phyloP scores from a whole-genome alignment of 2,329 filamentous ascomycete genomes.

The Aspergillus proliferans region DNA sequence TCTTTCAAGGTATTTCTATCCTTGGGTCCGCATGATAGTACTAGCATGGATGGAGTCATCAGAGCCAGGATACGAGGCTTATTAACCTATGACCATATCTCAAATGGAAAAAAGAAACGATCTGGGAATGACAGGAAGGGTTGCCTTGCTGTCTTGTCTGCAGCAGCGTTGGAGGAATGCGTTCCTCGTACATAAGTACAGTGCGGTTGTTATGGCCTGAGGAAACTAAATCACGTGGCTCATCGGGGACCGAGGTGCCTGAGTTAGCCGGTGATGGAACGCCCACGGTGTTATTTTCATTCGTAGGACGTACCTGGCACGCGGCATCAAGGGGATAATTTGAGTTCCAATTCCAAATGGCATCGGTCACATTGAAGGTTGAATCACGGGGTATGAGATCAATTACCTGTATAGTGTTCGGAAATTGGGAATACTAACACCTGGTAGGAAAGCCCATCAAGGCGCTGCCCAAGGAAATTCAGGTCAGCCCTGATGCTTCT shows the following conservation, averaged over 20 bases:
- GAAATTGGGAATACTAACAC: neutral
- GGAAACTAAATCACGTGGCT: slow-evolving; percentile 2
- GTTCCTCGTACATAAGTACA: too few species aligned
- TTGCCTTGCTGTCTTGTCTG: too few species aligned
- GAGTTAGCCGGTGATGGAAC: neutral
- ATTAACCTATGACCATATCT: too few species aligned
- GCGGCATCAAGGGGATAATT: neutral
- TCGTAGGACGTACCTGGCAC: neutral
- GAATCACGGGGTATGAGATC: slow-evolving; percentile 37
- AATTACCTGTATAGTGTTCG: neutral
- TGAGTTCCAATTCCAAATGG: slow-evolving; percentile 18
- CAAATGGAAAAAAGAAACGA: too few species aligned
- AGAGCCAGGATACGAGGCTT: too few species aligned
- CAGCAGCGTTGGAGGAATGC: too few species aligned
- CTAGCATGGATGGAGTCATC: too few species aligned
- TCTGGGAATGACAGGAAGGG: too few species aligned
- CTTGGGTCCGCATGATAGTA: neutral
- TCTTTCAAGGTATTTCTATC: neutral
- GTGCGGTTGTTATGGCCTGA: too few species aligned
- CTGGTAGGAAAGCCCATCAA: slow-evolving; percentile 55
- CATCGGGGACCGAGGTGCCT: neutral
- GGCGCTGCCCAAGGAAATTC: slow-evolving; percentile 52
- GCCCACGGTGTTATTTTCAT: neutral
- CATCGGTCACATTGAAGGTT: slow-evolving; percentile 34
- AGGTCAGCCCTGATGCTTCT: slow-evolving; percentile 46